Evolutionary conservation across 495 filamentous ascomycete genomes (phyloP).

Genomic region (Hapsidospora chrysogenum): DNA sequence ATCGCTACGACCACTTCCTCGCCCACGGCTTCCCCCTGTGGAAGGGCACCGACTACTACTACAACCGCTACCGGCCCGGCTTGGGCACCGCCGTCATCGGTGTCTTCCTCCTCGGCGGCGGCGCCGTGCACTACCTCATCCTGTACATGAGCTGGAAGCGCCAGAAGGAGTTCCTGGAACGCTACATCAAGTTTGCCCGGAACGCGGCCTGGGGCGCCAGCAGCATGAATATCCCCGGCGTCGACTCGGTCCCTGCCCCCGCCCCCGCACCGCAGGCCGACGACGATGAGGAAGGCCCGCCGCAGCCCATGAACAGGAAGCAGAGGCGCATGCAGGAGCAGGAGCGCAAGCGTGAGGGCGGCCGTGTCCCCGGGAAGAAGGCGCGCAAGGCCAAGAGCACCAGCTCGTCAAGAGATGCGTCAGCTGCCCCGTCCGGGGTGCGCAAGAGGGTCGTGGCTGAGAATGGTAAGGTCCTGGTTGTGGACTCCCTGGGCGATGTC

Average conservation of each 20-base stretch:
- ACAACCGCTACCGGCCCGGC: constrained; percentile 79
- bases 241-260: constrained; percentile 32
- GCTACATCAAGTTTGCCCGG: constrained; percentile 81
- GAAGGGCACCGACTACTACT: constrained; percentile 97
- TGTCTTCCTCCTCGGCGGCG: constrained; percentile 71
- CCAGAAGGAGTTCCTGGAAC: constrained; percentile 74
- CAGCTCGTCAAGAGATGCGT: constrained; percentile 8
- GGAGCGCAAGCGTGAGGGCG: constrained; percentile 52
- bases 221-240: constrained; percentile 48
- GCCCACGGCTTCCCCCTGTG: constrained; percentile 86
- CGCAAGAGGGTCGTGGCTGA: constrained; percentile 54
- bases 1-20: constrained; percentile 92
- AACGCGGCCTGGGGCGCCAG: constrained; percentile 73
- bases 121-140: constrained; percentile 68
- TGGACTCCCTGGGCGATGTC: constrained; percentile 81
- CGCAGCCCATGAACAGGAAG: constrained; percentile 57
- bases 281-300: constrained; percentile 27
- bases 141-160: constrained; percentile 74
- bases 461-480: constrained; percentile 88
- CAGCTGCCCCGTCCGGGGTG: constrained; percentile 10
- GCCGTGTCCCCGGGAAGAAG: constrained; percentile 14
- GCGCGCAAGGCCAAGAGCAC: constrained; percentile 11
- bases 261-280: constrained; percentile 17
- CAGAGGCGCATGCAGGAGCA: constrained; percentile 77
- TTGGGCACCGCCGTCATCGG: constrained; percentile 69